A percentile compares a stretch with the other conserved stretches of the same genome.
Conservation (phyloP, 441 rosid species). For the Euphorbia schlechtendalii region DNA sequence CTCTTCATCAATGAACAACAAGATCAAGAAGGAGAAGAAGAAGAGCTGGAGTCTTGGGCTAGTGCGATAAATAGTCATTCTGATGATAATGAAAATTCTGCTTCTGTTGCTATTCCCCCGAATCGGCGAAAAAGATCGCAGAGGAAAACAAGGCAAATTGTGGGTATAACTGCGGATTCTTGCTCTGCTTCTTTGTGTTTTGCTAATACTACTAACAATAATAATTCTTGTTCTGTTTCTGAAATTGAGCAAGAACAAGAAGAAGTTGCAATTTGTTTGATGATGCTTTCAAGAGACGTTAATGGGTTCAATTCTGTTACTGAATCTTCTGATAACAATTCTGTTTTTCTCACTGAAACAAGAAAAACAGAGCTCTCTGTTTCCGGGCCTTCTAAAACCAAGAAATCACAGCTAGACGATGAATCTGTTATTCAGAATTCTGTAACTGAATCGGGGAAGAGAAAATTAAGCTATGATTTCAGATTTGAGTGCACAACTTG, state of each 20-base stretch:
- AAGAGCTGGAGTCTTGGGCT: slow-evolving; percentile 26
- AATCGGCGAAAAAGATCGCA: slow-evolving; percentile 52
- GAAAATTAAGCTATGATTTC: slow-evolving; percentile 18
- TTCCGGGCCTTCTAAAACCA: slow-evolving; percentile 18
- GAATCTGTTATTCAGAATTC: slow-evolving; percentile 15
- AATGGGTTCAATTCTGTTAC: slow-evolving; percentile 20
- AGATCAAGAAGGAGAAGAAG: slow-evolving; percentile 23
- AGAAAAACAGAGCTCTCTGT: slow-evolving; percentile 16
- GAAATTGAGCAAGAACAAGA: slow-evolving; percentile 40
- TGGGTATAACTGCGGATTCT: slow-evolving; percentile 30
- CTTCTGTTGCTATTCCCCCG: slow-evolving; percentile 28
- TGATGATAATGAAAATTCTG: slow-evolving; percentile 28
- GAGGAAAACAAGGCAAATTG: slow-evolving; percentile 44
- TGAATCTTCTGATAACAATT: slow-evolving; percentile 7
- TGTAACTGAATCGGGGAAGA: slow-evolving; percentile 20
- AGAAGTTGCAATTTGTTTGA: slow-evolving; percentile 55
- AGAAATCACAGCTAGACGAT: slow-evolving; percentile 14
- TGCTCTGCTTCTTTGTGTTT: slow-evolving; percentile 35
- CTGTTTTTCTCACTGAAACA: too few species aligned
- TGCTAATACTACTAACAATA: slow-evolving; percentile 19
- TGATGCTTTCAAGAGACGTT: slow-evolving; percentile 48
- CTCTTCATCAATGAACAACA: too few species aligned
- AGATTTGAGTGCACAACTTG: slow-evolving; percentile 53
- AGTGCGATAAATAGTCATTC: slow-evolving; percentile 37
- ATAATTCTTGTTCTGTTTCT: slow-evolving; percentile 25